Evolutionary conservation across 139 green algal genomes (phyloP).

Genomic region (Yamagishiella unicocca): DNA sequence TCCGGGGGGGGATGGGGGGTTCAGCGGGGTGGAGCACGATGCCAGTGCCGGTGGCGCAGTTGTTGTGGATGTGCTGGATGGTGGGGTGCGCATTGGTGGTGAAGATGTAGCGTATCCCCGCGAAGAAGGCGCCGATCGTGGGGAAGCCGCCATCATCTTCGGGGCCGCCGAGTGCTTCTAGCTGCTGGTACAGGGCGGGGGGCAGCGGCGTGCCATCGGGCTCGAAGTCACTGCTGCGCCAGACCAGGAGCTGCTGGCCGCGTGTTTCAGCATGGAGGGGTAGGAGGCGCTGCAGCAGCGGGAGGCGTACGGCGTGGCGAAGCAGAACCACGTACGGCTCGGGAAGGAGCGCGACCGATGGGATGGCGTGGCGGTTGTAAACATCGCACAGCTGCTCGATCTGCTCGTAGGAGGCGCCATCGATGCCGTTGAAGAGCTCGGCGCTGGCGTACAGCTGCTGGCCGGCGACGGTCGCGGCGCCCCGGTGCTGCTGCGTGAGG

Average conservation of each 20-base stretch:
- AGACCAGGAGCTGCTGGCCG: not conserved
- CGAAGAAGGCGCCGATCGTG: not conserved
- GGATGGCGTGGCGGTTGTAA: not conserved
- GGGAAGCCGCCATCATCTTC: not conserved
- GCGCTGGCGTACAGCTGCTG: not conserved
- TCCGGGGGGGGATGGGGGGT: not conserved
- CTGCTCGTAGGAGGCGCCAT: not conserved
- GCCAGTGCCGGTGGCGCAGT: not conserved
- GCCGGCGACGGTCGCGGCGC: too few relatives aligned
- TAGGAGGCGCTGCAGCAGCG: not conserved
- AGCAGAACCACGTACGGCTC: not conserved
- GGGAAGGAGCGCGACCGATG: not conserved
- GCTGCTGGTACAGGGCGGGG: not conserved
- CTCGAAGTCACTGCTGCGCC: not conserved
- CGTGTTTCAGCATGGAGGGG: not conserved
- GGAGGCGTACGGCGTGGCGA: not conserved
- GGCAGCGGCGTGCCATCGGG: not conserved
- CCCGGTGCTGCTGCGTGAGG: not conserved
- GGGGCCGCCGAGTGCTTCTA: not conserved
- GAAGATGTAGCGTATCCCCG: not conserved
- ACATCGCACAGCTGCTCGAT: not conserved
- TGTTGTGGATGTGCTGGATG: slow-evolving; percentile 10
- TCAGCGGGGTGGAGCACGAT: not conserved
- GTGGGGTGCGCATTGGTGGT: not conserved
- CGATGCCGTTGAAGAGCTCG: not conserved